Evolutionary conservation across 345 rosid genomes (phyloP).

Genomic region (Melaleuca quinquenervia): DNA sequence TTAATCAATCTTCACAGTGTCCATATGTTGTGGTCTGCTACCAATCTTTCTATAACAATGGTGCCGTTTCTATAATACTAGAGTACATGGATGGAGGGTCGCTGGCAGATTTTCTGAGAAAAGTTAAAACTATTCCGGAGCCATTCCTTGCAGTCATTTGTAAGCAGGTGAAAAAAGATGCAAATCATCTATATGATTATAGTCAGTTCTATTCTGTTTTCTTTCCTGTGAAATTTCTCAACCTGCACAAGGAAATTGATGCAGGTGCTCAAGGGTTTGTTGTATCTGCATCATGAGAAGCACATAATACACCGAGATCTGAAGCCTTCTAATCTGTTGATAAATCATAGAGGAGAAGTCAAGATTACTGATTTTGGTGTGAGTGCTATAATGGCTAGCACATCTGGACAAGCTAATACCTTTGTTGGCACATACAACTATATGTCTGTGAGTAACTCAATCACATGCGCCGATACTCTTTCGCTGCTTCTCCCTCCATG

Average conservation of each 20-base stretch:
- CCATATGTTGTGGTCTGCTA: conserved; percentile 76
- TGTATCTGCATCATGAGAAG: conserved; percentile 77
- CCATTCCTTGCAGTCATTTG: conserved; percentile 61
- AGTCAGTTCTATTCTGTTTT: neutral
- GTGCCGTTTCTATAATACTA: conserved; percentile 69
- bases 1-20: conserved; percentile 70
- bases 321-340: conserved; percentile 80
- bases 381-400: conserved; percentile 70
- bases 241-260: neutral
- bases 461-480: neutral
- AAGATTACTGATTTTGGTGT: conserved; percentile 97
- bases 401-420: conserved; percentile 71
- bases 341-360: conserved; percentile 91
- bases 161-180: conserved; percentile 48
- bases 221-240: neutral
- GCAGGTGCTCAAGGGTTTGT: conserved; percentile 73
- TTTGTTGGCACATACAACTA: conserved; percentile 74
- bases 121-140: conserved; percentile 63
- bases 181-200: neutral
- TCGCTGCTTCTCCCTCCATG: neutral
- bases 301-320: conserved; percentile 83
- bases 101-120: conserved; percentile 64
- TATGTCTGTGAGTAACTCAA: conserved; percentile 75
- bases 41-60: conserved; percentile 74
- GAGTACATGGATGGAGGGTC: conserved; percentile 97